phyloP scores from a whole-genome alignment of 2,329 filamentous ascomycete genomes.

The Fusarium sp. region DNA sequence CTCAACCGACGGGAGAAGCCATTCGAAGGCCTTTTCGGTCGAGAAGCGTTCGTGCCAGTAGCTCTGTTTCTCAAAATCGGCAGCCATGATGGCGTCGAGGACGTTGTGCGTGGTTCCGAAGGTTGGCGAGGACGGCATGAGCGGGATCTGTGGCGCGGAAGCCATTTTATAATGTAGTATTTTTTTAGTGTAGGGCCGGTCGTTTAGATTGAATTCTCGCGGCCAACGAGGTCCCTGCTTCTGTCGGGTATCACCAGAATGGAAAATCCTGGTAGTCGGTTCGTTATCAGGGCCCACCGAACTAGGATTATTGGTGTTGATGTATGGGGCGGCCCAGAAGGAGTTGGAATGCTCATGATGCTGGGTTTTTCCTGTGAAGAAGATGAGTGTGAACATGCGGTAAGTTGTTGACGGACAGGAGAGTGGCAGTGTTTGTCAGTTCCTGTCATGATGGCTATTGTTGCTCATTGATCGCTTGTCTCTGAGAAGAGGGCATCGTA shows the following conservation, averaged over 20 bases:
- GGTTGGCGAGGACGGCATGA: constrained; percentile 35
- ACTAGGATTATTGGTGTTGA: constrained; percentile 32
- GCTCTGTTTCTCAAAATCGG: constrained; percentile 63
- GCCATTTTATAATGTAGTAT: constrained; percentile 29
- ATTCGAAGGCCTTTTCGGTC: constrained; percentile 62
- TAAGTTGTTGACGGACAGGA: not conserved
- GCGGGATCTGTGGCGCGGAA: constrained; percentile 42
- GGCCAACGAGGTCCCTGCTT: constrained; percentile 9
- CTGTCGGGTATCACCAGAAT: constrained; percentile 36
- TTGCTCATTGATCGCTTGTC: not conserved
- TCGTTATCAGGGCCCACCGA: constrained; percentile 35
- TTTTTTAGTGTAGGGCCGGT: constrained; percentile 18
- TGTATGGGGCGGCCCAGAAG: constrained; percentile 23
- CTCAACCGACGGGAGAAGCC: constrained; percentile 59
- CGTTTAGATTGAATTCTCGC: constrained; percentile 12
- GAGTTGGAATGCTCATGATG: constrained; percentile 19
- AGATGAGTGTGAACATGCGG: not conserved
- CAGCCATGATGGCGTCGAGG: constrained; percentile 43
- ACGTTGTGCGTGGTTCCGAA: constrained; percentile 19
- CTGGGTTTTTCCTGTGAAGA: not conserved
- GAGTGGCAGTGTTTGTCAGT: not conserved
- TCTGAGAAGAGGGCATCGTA: not conserved
- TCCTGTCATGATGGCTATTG: constrained; percentile 1
- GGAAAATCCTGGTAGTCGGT: constrained; percentile 31
- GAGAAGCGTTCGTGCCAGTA: constrained; percentile 65